Evolutionary conservation across 352 stramenopile genomes (phyloP).

Genomic region (Pythium pectinolyticum): DNA sequence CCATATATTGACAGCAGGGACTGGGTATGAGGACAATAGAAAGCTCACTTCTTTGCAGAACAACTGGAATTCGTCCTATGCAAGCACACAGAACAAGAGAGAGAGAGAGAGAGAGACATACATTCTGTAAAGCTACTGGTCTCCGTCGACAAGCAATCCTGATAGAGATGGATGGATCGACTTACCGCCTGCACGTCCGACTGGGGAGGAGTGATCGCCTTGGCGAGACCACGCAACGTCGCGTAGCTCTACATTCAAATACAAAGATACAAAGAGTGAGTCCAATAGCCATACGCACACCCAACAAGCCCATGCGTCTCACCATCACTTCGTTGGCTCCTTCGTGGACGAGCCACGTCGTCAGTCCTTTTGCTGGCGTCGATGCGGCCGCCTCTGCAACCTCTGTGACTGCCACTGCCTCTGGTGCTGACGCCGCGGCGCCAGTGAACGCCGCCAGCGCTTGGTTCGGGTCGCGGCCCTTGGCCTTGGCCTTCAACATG

Average conservation of each 20-base stretch:
- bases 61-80: slow-evolving; percentile 59
- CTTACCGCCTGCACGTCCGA: slow-evolving; percentile 58
- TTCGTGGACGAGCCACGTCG: slow-evolving; percentile 73
- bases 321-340: slow-evolving; percentile 73
- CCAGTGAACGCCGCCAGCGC: slow-evolving; percentile 26
- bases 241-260: slow-evolving; percentile 54
- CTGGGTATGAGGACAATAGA: no score
- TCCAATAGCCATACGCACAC: neutral
- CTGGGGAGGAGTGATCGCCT: slow-evolving; percentile 52
- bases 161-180: neutral
- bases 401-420: neutral
- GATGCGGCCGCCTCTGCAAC: slow-evolving; percentile 4
- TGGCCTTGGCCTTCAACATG: slow-evolving; percentile 59
- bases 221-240: slow-evolving; percentile 56
- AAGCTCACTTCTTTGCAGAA: slow-evolving; percentile 63
- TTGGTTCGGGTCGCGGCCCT: slow-evolving; percentile 32
- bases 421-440: neutral
- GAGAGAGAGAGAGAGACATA: no score
- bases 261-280: neutral
- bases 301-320: neutral
- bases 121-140: no score
- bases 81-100: neutral
- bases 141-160: no score
- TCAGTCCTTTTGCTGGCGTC: slow-evolving; percentile 40
- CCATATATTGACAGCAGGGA: neutral